A percentile compares a stretch with the other conserved stretches of the same genome.
These are phyloP conservation scores for Bretschneidera sinensis DNA, from an alignment of 345 rosid genomes.

Conservation along the genomic window DNA sequence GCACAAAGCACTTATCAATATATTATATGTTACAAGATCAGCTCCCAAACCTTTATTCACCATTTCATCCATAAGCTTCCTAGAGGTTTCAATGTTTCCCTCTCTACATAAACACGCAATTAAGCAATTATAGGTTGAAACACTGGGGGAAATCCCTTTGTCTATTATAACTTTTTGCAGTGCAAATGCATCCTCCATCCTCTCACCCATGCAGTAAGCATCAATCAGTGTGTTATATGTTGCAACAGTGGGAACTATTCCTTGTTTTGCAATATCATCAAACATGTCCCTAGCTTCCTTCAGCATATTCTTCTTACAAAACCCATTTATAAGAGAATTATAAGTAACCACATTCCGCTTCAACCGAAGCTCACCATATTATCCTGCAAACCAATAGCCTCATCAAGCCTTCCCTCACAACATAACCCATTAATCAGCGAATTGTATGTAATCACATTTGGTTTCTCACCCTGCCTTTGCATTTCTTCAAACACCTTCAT, in stretches of 20 bases:
- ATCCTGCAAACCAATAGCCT: constrained; percentile 43
- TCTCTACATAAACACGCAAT: constrained; percentile 54
- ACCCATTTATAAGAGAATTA: constrained; percentile 62
- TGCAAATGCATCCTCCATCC: constrained; percentile 49
- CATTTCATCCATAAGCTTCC: constrained; percentile 43
- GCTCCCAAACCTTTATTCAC: constrained; percentile 33
- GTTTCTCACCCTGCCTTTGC: constrained; percentile 52
- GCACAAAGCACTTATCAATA: constrained; percentile 60
- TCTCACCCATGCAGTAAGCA: constrained; percentile 62
- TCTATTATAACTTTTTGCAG: constrained; percentile 38
- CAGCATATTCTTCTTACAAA: constrained; percentile 58
- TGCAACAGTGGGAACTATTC: constrained; percentile 34
- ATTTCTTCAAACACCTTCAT: constrained; percentile 62
- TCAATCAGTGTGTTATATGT: constrained; percentile 68
- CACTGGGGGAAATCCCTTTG: constrained; percentile 42
- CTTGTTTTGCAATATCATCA: constrained; percentile 33
- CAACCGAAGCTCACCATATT: constrained; percentile 55
- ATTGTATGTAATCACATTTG: constrained; percentile 56
- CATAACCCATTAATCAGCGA: constrained; percentile 55
- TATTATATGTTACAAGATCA: constrained; percentile 62
- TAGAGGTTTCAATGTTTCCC: constrained; percentile 36
- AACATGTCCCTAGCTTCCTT: constrained; percentile 53
- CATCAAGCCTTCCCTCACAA: constrained; percentile 39
- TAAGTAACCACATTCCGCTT: constrained; percentile 53
- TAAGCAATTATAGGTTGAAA: constrained; percentile 71